Evolutionary conservation across 148 eudicot species (phyloP).

Genomic region (Gaultheria prostrata): DNA sequence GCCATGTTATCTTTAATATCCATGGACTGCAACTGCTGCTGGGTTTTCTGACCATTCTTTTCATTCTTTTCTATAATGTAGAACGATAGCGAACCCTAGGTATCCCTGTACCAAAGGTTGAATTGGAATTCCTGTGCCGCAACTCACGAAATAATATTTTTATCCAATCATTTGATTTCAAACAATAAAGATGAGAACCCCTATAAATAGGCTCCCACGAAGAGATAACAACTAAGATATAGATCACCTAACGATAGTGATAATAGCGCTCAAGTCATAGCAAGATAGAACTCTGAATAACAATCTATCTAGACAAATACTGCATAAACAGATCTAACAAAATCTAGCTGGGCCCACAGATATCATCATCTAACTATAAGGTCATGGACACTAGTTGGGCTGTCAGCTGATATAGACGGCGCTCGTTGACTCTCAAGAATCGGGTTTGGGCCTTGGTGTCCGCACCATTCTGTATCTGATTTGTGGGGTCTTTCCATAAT

Average conservation of each 20-base stretch:
- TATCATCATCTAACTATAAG: not conserved
- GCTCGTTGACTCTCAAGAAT: not conserved
- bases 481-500: conserved; percentile 35
- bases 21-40: conserved; percentile 30
- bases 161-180: not conserved
- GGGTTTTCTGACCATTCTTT: not conserved
- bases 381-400: not conserved
- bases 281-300: not conserved
- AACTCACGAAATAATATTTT: not conserved
- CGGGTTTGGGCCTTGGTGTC: not conserved
- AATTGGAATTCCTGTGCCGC: not conserved
- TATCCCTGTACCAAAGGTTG: not conserved
- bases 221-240: not conserved
- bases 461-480: conserved; percentile 45
- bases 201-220: not conserved
- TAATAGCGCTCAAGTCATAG: not conserved
- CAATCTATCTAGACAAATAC: not conserved
- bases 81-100: not conserved
- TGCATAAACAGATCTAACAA: not conserved
- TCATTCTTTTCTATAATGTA: not conserved
- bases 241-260: not conserved
- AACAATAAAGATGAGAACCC: not conserved
- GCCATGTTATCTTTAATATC: conserved; percentile 17
- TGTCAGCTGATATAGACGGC: not conserved
- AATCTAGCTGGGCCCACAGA: not conserved